Percentiles rank a stretch among this genome's conserved stretches.
These are phyloP conservation scores for Penicillium olsonii DNA, from an alignment of 2,329 filamentous ascomycete species.

Conservation along the genomic window DNA sequence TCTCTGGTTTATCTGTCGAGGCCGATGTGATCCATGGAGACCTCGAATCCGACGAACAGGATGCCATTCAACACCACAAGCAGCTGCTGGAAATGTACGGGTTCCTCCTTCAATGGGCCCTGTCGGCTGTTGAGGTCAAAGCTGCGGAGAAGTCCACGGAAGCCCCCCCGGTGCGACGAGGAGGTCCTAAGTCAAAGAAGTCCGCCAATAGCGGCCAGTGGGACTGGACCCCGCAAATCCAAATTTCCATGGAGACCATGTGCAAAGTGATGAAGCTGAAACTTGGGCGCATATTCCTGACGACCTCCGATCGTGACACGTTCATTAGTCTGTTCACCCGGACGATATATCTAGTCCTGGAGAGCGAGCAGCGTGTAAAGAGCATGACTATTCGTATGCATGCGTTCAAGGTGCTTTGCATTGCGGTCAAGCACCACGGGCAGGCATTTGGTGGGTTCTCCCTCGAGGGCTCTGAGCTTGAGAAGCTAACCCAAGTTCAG, in stretches of 20 bases:
- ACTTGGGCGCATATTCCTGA: conserved; percentile 88
- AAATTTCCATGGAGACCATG: conserved; percentile 88
- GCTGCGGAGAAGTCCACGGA: conserved; percentile 83
- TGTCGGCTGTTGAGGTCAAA: conserved; percentile 91
- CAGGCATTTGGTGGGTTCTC: conserved; percentile 77
- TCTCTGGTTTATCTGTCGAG: conserved; percentile 81
- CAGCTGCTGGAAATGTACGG: conserved; percentile 89
- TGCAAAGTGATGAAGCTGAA: conserved; percentile 94
- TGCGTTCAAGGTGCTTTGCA: conserved; percentile 93
- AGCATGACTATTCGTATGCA: conserved; percentile 90
- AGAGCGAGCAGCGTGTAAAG: conserved; percentile 92
- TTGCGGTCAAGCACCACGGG: conserved; percentile 95
- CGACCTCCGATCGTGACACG: conserved; percentile 92
- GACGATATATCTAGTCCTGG: conserved; percentile 88
- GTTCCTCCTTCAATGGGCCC: conserved; percentile 92
- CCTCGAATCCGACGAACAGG: conserved; percentile 88
- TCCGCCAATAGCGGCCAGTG: conserved; percentile 72
- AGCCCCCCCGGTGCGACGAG: conserved; percentile 69
- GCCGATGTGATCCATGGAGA: conserved; percentile 83
- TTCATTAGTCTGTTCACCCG: conserved; percentile 90
- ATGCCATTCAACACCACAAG: conserved; percentile 82
- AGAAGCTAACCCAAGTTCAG: conserved; percentile 49
- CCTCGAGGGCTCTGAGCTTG: neutral
- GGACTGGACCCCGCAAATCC: conserved; percentile 87
- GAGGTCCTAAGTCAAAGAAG: conserved; percentile 76